phyloP scores from a whole-genome alignment of 495 filamentous ascomycete species.

The Pyrenopolyporus hunteri region DNA sequence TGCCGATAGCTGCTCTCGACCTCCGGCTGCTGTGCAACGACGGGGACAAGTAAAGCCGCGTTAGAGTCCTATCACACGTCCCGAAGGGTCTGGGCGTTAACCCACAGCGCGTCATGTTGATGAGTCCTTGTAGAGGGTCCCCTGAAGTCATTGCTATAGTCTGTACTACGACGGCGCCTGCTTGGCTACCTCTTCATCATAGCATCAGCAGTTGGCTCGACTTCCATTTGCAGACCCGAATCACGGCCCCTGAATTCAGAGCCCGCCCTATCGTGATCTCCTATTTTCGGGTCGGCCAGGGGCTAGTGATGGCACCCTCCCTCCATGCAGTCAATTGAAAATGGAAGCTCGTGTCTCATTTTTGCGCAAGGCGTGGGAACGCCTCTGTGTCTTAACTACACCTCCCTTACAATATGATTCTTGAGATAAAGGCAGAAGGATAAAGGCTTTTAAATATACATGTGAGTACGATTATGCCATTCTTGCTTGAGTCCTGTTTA shows the following conservation, averaged over 20 bases:
- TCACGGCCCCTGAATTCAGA: background rate
- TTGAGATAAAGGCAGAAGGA: background rate
- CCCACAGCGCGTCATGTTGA: background rate
- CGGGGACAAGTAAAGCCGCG: conserved; percentile 20
- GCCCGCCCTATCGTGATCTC: conserved; percentile 4
- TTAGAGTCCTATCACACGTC: conserved; percentile 21
- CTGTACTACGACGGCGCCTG: conserved; percentile 11
- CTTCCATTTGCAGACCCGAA: conserved; percentile 15
- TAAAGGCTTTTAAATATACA: background rate
- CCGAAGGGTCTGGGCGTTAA: conserved; percentile 8
- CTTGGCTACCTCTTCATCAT: background rate
- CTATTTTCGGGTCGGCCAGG: background rate
- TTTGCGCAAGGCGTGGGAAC: conserved; percentile 3
- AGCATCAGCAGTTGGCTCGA: conserved; percentile 9
- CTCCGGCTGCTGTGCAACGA: conserved; percentile 19
- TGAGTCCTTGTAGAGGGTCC: conserved; percentile 19
- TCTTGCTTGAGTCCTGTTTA: background rate
- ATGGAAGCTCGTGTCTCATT: conserved; percentile 11
- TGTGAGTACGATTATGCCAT: background rate
- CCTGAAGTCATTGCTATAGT: conserved; percentile 12
- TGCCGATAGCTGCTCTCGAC: background rate
- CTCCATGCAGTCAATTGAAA: conserved; percentile 17
- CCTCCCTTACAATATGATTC: background rate
- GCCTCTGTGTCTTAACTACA: background rate
- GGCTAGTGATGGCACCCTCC: conserved; percentile 23